Evolutionary conservation across 148 eudicot genomes (phyloP), one percentile per base, ranked within the genome.

Genomic region (Arbutus unedo): DNA sequence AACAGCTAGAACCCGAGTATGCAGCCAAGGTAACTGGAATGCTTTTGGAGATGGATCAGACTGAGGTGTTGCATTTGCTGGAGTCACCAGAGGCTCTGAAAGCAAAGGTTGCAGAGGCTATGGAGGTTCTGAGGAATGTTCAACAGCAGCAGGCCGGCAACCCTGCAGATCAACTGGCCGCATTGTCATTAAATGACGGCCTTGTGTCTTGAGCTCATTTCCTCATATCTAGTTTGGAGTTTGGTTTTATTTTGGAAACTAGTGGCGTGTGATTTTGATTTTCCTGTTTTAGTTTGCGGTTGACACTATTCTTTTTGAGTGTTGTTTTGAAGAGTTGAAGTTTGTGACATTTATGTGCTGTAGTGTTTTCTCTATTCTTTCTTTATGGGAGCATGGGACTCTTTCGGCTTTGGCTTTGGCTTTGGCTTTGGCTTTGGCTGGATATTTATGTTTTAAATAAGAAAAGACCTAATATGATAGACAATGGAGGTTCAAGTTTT

Each of bases 11-110:
- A 87, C 91, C 93, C 0, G 91, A 92, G 80, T 72, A 82, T 84
- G 92, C 95, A 0, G 95, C 95, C 4, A 94, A 94, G 91, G 95
- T 94, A 48, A 94, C 98, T 0, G 94, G 95, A 19, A 93, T 93
- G 98, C 89, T 93, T 64, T 87, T 93, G 16, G 97, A 92, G 87
- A 91, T 94, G 98, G 95, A 92, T 74, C 95, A 92, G 87, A 83
- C 93, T 3, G 97, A 93, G 85, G 93, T 93, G 44, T 81, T 93
- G 71, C 92, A 91, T 81, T 81, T 93, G 85, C 86, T 92, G 2
- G 93, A 93, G 87, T 92, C 93, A 0, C 95, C 93, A 0, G 92
- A 92, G 14, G 93, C 95, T 19, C 91, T 92, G n/a, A 89, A 89
- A 81, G 86, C 92, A 57, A 94, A 94, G 92, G 98, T 92, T 72